Base-by-base conservation (phyloP, 2,329 filamentous ascomycete genomes). In the Curvularia eragrostidis region DNA sequence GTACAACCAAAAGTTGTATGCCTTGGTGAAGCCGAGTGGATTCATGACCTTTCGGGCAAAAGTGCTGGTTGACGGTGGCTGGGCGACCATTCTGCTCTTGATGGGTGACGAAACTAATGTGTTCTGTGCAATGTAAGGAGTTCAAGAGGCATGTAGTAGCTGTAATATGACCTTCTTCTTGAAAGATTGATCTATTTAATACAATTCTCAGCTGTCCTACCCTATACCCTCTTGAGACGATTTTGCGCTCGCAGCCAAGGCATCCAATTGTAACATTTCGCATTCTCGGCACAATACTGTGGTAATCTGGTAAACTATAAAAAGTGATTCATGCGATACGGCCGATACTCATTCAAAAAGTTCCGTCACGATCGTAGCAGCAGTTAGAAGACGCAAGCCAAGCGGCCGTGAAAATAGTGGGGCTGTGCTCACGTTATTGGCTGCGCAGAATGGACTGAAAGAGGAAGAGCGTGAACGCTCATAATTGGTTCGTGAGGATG, bases 1-100 rank as follows among this genome's bases (percentile, higher is more conserved):
- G 30, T 81, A 88, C 2, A 88, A 76, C 36, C 77, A 62, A 62
- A 87, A 85, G 69, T 86, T 87, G 77, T 86, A 87, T 34, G 77
- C 78, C 65, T 83, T 84, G 2, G 75, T 70, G 75, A 88, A 88
- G 48, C 85, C 85, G 24, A 87, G 56, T 2, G 79, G 74, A 42
- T 74, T 78, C 46, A 68, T 65, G 21, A 72, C 51, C 9, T 53
- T 61, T 9, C 61, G 54, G 3, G 61, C 58, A 34, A 58, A 54
- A 36, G 55, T 48, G 15, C 61, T 62, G 47, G 60, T 59, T 26
- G 58, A 24, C 36, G 39, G 32, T 59, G 63, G 19, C 43, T 54
- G 19, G 59, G 52, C 8, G 55, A 38, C 54, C 67, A 69, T 72
- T 28, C 5, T 39, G 32, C 15, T 34, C 23, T 42, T 53, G 5